phyloP scores from a whole-genome alignment of 768 basidiomycete species.

The Boletus huronensis region DNA sequence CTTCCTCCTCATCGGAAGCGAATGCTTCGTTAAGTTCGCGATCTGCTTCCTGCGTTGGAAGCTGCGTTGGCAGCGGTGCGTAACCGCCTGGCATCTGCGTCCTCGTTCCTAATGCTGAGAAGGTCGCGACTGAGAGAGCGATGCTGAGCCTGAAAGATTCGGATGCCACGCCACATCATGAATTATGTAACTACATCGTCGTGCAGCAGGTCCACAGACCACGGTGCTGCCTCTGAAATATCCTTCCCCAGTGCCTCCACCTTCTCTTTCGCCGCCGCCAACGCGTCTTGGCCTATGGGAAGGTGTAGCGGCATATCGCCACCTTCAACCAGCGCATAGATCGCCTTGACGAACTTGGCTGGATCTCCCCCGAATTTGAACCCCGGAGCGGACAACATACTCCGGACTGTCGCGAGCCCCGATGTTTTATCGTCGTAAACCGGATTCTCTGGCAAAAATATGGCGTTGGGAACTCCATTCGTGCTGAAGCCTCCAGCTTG shows the following conservation, averaged over 20 bases:
- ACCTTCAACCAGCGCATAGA: constrained; percentile 5
- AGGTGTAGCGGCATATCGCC: constrained; percentile 12
- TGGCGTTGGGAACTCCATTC: background rate
- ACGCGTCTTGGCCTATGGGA: constrained; percentile 12
- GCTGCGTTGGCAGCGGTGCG: constrained; percentile 48
- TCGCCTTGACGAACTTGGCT: constrained; percentile 4
- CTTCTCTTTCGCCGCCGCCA: background rate
- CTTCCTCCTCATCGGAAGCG: constrained; percentile 50
- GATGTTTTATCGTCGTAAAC: constrained; percentile 5
- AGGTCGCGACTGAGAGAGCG: too few relatives aligned
- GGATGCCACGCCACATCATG: background rate
- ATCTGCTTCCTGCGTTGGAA: constrained; percentile 41
- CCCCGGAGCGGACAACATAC: background rate
- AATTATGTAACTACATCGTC: background rate
- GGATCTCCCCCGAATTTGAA: constrained; percentile 9
- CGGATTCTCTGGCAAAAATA: constrained; percentile 5
- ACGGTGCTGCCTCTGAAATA: background rate
- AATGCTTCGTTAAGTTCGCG: constrained; percentile 80
- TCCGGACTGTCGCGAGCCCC: background rate
- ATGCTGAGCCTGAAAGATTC: background rate
- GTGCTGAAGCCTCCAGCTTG: constrained; percentile 18
- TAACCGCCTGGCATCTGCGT: constrained; percentile 49
- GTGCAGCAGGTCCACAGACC: too few relatives aligned
- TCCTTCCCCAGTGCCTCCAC: background rate
- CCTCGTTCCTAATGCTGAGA: too few relatives aligned